Base-by-base conservation (phyloP, 2,329 filamentous ascomycete species). In the Talaromyces sp. region DNA sequence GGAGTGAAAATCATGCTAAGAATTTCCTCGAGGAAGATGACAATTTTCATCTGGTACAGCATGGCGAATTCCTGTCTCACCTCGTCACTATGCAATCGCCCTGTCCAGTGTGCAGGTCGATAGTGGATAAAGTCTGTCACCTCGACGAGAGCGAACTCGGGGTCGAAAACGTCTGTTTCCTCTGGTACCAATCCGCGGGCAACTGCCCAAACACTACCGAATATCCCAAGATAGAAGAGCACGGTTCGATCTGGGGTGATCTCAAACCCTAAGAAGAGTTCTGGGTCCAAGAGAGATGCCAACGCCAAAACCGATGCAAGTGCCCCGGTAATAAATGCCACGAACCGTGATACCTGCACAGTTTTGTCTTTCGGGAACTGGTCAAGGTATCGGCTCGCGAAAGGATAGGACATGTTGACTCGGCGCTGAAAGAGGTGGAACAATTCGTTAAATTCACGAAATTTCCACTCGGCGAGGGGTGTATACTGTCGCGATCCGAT, bases 331-430 rank as follows among this genome's bases (percentile, higher is more conserved):
- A 98, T 84, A 69, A 99, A 97, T 1, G 92, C 88, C 32, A 97
- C 83, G 55, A 96, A 96, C 47, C 89, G 85, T 11, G 90, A 90
- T 39, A 93, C 73, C 68, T 96, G 92, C 64, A 95, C 89, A 0
- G 88, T 95, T 77, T 97, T 96, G 71, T 93, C 88, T 73, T 98
- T 98, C 0, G 95, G 95, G 64, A 99, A 99, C 66, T 98, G 93
- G 65, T 96, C 92, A 28, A 99, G 84, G 70, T 99, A 99, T 55
- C 92, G 86, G 36, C 89, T 92, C 2, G 95, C 93, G 72, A 92
- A 97, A 0, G 93, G 93, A 70, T 95, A 92, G 0, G 95, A 96
- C 89, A 98, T 96, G 66, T 96, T 93, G 49, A 93, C 81, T 22
- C 95, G 87, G 65, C 93, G 90, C 63, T 92, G 85, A 69, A 98